These are phyloP conservation scores for Alternaria conjuncta DNA, from an alignment of 2,329 filamentous ascomycete genomes.

Conservation along the genomic window DNA sequence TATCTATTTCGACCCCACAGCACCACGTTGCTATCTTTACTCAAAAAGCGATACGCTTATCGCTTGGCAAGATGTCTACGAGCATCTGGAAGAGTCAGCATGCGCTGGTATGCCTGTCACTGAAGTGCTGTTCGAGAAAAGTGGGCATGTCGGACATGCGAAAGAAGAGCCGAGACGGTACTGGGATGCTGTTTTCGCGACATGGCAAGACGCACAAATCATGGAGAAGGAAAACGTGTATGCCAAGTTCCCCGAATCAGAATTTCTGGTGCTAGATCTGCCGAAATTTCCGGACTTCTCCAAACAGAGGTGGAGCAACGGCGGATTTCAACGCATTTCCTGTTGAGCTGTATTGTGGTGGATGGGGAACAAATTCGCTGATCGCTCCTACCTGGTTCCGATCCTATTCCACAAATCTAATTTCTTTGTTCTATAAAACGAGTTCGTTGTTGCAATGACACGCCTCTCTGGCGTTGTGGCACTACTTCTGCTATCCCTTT, in stretches of 20 bases:
- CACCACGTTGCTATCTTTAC: constrained; percentile 62
- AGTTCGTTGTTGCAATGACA: not conserved
- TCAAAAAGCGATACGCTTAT: constrained; percentile 64
- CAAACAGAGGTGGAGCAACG: not conserved
- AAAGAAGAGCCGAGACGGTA: constrained; percentile 61
- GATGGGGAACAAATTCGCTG: not conserved
- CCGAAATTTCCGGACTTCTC: not conserved
- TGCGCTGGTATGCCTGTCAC: constrained; percentile 56
- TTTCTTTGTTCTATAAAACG: not conserved
- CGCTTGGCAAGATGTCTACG: constrained; percentile 59
- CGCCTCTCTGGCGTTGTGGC: not conserved
- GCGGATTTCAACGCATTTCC: not conserved
- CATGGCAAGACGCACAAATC: constrained; percentile 18
- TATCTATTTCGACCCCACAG: constrained; percentile 22
- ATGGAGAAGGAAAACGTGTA: not conserved
- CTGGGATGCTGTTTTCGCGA: constrained; percentile 52
- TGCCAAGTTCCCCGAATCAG: not conserved
- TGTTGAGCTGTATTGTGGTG: not conserved
- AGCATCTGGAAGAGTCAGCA: constrained; percentile 56
- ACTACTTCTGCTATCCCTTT: not conserved
- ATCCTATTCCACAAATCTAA: not conserved
- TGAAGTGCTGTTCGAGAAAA: constrained; percentile 61
- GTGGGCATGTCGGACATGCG: constrained; percentile 67
- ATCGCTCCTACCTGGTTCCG: not conserved
- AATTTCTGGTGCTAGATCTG: not conserved